Base-by-base conservation (phyloP, 2,329 filamentous ascomycete genomes). In the Ampelomyces quisqualis region DNA sequence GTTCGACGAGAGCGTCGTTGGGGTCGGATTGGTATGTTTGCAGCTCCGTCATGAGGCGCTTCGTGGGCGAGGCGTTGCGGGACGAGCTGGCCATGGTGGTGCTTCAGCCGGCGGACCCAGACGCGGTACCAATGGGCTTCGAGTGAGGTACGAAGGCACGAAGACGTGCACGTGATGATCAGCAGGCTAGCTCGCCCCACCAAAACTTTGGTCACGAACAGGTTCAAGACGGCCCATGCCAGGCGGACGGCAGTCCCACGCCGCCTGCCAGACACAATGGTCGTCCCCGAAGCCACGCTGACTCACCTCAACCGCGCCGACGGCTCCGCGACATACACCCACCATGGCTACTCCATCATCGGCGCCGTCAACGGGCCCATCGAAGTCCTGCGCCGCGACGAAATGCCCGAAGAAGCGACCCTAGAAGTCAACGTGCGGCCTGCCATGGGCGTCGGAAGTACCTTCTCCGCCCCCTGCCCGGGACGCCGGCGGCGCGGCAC, bases 401-500 rank as follows among this genome's bases (percentile, higher is more conserved):
- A 97, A 68, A 81, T 93, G 53, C 86, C 93, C 6, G 90, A 95
- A 69, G 90, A 96, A 73, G 89, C 91, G 19, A 81, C 85, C 34
- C 77, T 98, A 52, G 93, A 97, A 70, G 88, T 98, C 43, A 83
- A 91, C 64, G 81, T 98, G 51, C 82, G 93, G 66, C 91, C 91
- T 34, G 85, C 86, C 23, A 83, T 85, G 50, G 90, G 90, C 11
- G 84, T 93, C 31, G 89, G 87, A 74, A 86, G 90, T 84, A 68
- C 64, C 77, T 59, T 9, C 7, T 33, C 3, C 45, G 11, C 14
- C n/a, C n/a, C n/a, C n/a, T n/a, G n/a, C n/a, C n/a, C n/a, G n/a
- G n/a, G n/a, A n/a, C n/a, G n/a, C n/a, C n/a, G n/a, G n/a, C n/a
- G n/a, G n/a, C n/a, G n/a, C n/a, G n/a, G n/a, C n/a, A n/a, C n/a